phyloP scores from a whole-genome alignment of 192 early-diverging fungal genomes.

The Paraglomus brasilianum region DNA sequence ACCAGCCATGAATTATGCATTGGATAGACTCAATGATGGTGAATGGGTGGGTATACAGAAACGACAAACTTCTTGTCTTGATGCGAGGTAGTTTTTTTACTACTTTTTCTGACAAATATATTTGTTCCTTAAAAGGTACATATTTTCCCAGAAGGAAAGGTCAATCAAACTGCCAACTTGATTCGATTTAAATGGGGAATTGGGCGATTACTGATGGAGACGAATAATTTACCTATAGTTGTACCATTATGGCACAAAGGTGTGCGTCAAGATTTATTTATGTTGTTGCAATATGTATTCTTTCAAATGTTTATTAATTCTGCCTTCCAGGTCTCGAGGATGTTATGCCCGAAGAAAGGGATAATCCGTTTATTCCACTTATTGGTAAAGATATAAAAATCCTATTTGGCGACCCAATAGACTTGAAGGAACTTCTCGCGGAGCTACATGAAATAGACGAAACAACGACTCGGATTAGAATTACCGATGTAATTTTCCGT shows the following conservation, averaged over 20 bases:
- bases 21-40: conserved; percentile 63
- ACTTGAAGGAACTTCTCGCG: conserved; percentile 60
- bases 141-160: conserved; percentile 82
- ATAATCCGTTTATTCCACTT: conserved; percentile 51
- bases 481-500: conserved; percentile 53
- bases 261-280: conserved; percentile 34
- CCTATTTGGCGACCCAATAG: conserved; percentile 72
- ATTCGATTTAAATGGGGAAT: conserved; percentile 86
- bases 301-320: background rate
- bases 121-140: conserved; percentile 51
- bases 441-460: conserved; percentile 54
- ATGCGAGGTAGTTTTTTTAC: background rate
- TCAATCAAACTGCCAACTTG: conserved; percentile 59
- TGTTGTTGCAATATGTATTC: conserved; percentile 15
- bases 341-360: conserved; percentile 56
- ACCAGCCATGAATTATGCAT: conserved; percentile 75
- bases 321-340: conserved; percentile 55
- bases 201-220: conserved; percentile 82
- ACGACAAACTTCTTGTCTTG: background rate
- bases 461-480: conserved; percentile 47
- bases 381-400: conserved; percentile 59
- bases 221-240: conserved; percentile 61
- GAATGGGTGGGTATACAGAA: conserved; percentile 51
- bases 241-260: conserved; percentile 72
- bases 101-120: background rate